Conservation (phyloP, 73 alveolate species). For the Paramecium pentaurelia region DNA sequence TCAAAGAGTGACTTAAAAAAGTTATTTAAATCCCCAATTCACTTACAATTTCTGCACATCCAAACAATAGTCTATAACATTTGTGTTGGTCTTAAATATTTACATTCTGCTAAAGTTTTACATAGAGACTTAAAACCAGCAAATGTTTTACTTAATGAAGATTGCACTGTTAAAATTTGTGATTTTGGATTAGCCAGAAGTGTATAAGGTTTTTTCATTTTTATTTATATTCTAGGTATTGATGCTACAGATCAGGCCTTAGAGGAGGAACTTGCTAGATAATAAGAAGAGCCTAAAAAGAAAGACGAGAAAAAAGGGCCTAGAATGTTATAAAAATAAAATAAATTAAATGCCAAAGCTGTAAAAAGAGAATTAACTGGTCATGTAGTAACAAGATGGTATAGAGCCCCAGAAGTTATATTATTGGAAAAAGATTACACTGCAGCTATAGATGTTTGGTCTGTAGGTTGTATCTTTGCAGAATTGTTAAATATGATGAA, state of each 20-base stretch:
- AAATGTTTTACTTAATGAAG: slow-evolving; percentile 87
- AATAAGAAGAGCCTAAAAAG: slow-evolving; percentile 7
- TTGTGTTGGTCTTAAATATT: slow-evolving; percentile 80
- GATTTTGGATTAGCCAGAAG: slow-evolving; percentile 92
- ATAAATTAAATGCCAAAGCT: slow-evolving; percentile 38
- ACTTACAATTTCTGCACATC: slow-evolving; percentile 70
- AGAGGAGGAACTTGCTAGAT: slow-evolving; percentile 6
- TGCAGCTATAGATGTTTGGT: slow-evolving; percentile 96
- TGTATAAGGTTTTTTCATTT: slow-evolving; percentile 35
- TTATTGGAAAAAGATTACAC: slow-evolving; percentile 94
- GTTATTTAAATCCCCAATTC: slow-evolving; percentile 78
- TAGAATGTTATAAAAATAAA: neutral
- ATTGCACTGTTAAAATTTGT: slow-evolving; percentile 85
- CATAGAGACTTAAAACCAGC: slow-evolving; percentile 97
- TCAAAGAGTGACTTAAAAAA: slow-evolving; percentile 75
- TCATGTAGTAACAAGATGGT: slow-evolving; percentile 99
- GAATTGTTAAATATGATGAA: slow-evolving; percentile 97
- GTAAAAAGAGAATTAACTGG: slow-evolving; percentile 85
- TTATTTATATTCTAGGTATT: slow-evolving; percentile 2
- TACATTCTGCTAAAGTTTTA: slow-evolving; percentile 86
- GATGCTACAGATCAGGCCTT: slow-evolving; percentile 17
- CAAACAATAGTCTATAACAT: slow-evolving; percentile 81
- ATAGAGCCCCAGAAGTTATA: slow-evolving; percentile 98
- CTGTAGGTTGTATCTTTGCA: slow-evolving; percentile 96
- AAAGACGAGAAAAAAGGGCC: slow-evolving; percentile 34